Evolutionary conservation across 2,329 filamentous ascomycete genomes (phyloP).

Genomic region (Aspergillus pseudoglaucus): DNA sequence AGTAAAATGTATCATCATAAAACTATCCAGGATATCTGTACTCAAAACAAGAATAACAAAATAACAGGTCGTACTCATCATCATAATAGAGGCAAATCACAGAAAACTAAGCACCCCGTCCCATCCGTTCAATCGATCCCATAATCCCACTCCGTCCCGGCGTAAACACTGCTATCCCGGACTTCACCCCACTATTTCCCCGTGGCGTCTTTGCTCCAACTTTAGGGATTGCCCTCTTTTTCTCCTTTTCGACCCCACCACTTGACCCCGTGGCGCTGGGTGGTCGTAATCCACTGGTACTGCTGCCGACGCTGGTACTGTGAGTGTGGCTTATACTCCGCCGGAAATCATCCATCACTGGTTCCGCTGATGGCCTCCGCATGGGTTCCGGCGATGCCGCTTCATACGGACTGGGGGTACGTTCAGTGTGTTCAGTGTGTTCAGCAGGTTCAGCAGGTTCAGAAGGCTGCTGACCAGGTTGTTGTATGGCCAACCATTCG

Average conservation of each 20-base stretch:
- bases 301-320: conserved; percentile 17
- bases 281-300: conserved; percentile 26
- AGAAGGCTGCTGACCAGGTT: conserved; percentile 3
- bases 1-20: not conserved
- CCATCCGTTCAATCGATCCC: conserved; percentile 85
- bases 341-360: conserved; percentile 14
- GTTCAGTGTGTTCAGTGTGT: not conserved
- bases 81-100: not conserved
- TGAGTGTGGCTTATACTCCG: conserved; percentile 20
- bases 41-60: not conserved
- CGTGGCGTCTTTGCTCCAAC: conserved; percentile 26
- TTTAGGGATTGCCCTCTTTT: conserved; percentile 20
- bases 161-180: conserved; percentile 30
- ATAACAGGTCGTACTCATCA: not conserved
- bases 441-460: conserved; percentile 1
- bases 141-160: conserved; percentile 64
- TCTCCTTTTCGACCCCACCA: conserved; percentile 12
- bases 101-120: conserved; percentile 38
- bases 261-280: conserved; percentile 19
- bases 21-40: not conserved
- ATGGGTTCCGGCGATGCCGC: conserved; percentile 8
- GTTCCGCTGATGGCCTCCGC: conserved; percentile 6
- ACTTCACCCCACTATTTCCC: conserved; percentile 31
- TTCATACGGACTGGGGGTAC: not conserved
- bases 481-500: conserved; percentile 40